Base-by-base conservation (phyloP, 768 basidiomycete genomes). In the Kwoniella sp. region DNA sequence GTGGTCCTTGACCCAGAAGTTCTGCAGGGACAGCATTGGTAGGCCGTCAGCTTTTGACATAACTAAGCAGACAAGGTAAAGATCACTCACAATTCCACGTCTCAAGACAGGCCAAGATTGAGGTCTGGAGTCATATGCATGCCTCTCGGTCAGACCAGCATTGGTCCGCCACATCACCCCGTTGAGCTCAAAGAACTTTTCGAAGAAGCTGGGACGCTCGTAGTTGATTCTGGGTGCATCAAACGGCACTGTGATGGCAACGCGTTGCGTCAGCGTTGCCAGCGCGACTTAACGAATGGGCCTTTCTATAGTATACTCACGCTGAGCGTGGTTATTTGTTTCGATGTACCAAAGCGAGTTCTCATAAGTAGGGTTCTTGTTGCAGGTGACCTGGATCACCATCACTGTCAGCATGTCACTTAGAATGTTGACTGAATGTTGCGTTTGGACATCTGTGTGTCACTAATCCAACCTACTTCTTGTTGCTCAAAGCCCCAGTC, bases 401-500 rank as follows among this genome's bases (percentile, higher is more conserved):
- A 17, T 7, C 9, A 15, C 28, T 30, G n/a, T 56, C 53, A 67
- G 58, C 52, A 48, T 11, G 17, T 20, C 37, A n/a, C n/a, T n/a
- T 13, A 23, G 37, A 11, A 12, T 4, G 3, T 13, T 20, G 9
- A 22, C 5, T 37, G 28, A 29, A 51, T 17, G 47, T 4, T 2
- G 4, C 55, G 2, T 38, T 51, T 30, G 7, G 22, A 38, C 22
- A 23, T 15, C 34, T 34, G 34, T 13, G 34, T 13, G 34, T 37
- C 34, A 37, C 34, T 2, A 22, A 1, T 2, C 55, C 8, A 20
- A 62, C 73, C 63, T 51, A 80, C 96, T 76, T 99, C 96, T 79
- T 99, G 96, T 81, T 99, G 96, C 77, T 97, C 96, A 72, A 85
- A 99, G 0, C 87, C 96, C 96, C 96, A 99, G 4, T 96, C 91